phyloP scores from a whole-genome alignment of 2,329 filamentous ascomycete species.

The Aureobasidium leucospermi region DNA sequence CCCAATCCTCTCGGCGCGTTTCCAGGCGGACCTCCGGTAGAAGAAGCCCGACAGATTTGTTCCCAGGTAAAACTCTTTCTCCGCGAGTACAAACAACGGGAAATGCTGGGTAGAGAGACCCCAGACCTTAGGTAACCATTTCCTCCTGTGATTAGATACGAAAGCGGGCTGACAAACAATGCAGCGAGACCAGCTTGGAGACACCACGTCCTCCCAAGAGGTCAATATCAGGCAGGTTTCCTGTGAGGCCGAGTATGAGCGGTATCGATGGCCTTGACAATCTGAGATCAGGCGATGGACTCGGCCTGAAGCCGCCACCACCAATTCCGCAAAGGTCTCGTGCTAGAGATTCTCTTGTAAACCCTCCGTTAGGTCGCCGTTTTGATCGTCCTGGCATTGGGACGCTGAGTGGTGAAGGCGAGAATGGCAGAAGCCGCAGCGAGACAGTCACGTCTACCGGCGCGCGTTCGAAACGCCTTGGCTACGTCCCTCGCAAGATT shows the following conservation, averaged over 20 bases:
- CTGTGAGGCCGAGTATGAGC: slow-evolving; percentile 59
- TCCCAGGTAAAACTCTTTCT: slow-evolving; percentile 54
- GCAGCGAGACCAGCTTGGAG: slow-evolving; percentile 65
- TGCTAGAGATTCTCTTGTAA: slow-evolving; percentile 48
- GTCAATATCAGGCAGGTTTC: slow-evolving; percentile 47
- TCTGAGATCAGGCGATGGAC: slow-evolving; percentile 46
- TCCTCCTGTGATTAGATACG: no score
- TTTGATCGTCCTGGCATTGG: slow-evolving; percentile 54
- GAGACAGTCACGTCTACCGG: slow-evolving; percentile 49
- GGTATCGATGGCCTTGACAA: slow-evolving; percentile 52
- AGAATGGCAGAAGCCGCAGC: slow-evolving; percentile 58
- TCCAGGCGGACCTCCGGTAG: neutral
- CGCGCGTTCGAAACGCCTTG: slow-evolving; percentile 52
- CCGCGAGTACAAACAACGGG: slow-evolving; percentile 28
- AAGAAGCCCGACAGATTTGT: slow-evolving; percentile 50
- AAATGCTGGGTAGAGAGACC: slow-evolving; percentile 25
- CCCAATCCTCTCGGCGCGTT: slow-evolving; percentile 31
- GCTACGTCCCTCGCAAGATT: slow-evolving; percentile 51
- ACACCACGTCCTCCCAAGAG: slow-evolving; percentile 64
- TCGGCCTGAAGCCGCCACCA: slow-evolving; percentile 54
- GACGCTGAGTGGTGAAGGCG: slow-evolving; percentile 61
- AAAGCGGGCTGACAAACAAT: slow-evolving; percentile 6
- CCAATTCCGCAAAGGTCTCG: slow-evolving; percentile 77
- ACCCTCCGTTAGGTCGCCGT: slow-evolving; percentile 40
- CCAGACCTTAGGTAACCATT: neutral